These are phyloP conservation scores for Coemansia sp. DNA, from an alignment of 192 early-diverging fungal species.

Conservation along the genomic window DNA sequence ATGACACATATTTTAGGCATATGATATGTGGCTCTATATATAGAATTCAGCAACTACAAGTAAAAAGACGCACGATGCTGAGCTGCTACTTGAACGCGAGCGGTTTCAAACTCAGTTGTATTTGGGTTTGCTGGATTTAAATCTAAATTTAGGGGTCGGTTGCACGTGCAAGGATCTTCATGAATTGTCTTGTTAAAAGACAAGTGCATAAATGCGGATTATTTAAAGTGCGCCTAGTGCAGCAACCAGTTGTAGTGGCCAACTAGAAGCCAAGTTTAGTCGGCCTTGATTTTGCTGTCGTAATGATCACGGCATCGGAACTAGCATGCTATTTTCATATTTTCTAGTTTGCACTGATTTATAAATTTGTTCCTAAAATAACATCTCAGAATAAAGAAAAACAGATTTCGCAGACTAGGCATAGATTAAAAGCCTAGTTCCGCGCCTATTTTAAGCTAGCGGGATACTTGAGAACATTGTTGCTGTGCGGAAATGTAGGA, in stretches of 20 bases:
- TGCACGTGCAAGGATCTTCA: neutral
- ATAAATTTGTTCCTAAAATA: neutral
- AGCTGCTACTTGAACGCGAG: neutral
- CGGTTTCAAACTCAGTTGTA: neutral
- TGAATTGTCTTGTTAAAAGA: too few species aligned
- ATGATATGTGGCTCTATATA: neutral
- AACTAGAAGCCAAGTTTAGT: neutral
- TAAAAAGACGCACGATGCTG: neutral
- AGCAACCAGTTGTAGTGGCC: neutral
- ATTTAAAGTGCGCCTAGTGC: neutral
- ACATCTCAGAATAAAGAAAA: constrained; percentile 5
- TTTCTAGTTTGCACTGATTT: neutral
- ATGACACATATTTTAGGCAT: constrained; percentile 52
- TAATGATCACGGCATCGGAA: too few species aligned
- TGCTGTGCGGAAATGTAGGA: constrained; percentile 3
- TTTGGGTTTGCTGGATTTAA: neutral
- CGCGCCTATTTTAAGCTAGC: constrained; percentile 6
- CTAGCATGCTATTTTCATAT: neutral
- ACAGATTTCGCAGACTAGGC: neutral
- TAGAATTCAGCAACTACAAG: neutral
- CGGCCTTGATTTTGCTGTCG: neutral
- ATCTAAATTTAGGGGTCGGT: neutral
- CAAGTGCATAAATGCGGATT: too few species aligned
- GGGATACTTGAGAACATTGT: neutral
- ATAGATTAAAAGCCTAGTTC: neutral